Evolutionary conservation across 345 rosid species (phyloP), one percentile per base, ranked within the genome.

Genomic region (Aquilaria malaccensis): DNA sequence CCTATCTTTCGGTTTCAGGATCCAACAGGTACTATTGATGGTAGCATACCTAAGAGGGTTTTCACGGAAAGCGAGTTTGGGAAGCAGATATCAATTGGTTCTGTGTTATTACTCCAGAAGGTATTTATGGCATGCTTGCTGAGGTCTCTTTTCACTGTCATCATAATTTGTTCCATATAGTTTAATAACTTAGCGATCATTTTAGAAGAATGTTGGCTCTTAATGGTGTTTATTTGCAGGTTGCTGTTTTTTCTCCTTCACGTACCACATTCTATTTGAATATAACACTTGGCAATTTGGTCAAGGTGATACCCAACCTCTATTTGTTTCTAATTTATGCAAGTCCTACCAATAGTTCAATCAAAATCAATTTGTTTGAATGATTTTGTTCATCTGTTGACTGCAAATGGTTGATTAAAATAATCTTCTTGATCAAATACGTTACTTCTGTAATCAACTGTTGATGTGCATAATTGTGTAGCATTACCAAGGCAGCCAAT

Each of bases 11-110:
- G 48, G 56, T 73, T 55, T 70, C 74, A 91, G 98, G 96, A 91
- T 73, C 95, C 96, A 37, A 85, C 89, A 0, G 96, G 86, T 50
- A 77, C 81, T 14, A 74, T 91, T 41, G 86, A 80, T 62, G 98
- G 87, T 69, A 88, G 85, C 51, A 83, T 91, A 69, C 96, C 86
- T 71, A 75, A 58, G 30, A 80, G 66, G 71, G 95, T 82, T 46
- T 67, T 88, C 31, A 59, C 66, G 4, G 85, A 85, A 45, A 70
- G 74, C 68, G 83, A 73, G 51, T 79, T 69, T 69, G 87, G 82
- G 46, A 82, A 85, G 72, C 81, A 78, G 49, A 77, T 92, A 76
- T 63, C 86, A 55, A 71, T 75, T 75, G 96, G 95, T 59, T 77
- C 93, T 52, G 96, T 82, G 64, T 52, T 92, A 45, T 72, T 92